Percentiles rank a stretch among this genome's conserved stretches.
Evolutionary conservation across 2,329 filamentous ascomycete species (phyloP).

Genomic region (Cytospora chrysosperma): DNA sequence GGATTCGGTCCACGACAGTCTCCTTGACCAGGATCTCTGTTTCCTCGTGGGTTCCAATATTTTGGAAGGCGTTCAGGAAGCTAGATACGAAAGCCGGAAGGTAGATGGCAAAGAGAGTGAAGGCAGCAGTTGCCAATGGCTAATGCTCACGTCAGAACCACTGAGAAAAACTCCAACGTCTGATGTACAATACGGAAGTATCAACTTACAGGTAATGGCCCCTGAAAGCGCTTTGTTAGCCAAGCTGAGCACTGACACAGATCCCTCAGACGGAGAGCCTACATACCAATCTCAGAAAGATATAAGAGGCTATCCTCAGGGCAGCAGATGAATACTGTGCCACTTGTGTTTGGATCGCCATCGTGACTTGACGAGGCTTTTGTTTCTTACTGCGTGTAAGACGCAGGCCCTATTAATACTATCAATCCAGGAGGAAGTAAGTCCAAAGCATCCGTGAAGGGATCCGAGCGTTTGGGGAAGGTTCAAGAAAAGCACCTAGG

Average conservation of each 20-base stretch:
- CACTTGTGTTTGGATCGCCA: slow-evolving; percentile 35
- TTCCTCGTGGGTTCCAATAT: slow-evolving; percentile 61
- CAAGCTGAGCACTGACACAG: neutral
- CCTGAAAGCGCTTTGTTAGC: slow-evolving; percentile 28
- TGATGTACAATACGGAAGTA: neutral
- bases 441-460: neutral
- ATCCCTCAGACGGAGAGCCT: too few relatives aligned
- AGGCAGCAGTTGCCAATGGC: slow-evolving; percentile 41
- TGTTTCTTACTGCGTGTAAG: neutral
- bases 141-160: slow-evolving; percentile 8
- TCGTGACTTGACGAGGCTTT: slow-evolving; percentile 22
- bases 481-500: neutral
- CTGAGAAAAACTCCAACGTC: neutral
- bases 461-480: neutral
- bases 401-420: neutral
- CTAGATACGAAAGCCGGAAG: slow-evolving; percentile 61
- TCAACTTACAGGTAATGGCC: slow-evolving; percentile 37
- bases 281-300: slow-evolving; percentile 64
- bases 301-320: slow-evolving; percentile 50
- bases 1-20: slow-evolving; percentile 33
- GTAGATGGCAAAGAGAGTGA: slow-evolving; percentile 65
- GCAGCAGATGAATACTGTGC: slow-evolving; percentile 48
- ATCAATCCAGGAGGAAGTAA: neutral
- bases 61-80: slow-evolving; percentile 55
- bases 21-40: slow-evolving; percentile 56